Evolutionary conservation across 192 early-diverging fungal genomes (phyloP).

Genomic region (Coemansia sp.): DNA sequence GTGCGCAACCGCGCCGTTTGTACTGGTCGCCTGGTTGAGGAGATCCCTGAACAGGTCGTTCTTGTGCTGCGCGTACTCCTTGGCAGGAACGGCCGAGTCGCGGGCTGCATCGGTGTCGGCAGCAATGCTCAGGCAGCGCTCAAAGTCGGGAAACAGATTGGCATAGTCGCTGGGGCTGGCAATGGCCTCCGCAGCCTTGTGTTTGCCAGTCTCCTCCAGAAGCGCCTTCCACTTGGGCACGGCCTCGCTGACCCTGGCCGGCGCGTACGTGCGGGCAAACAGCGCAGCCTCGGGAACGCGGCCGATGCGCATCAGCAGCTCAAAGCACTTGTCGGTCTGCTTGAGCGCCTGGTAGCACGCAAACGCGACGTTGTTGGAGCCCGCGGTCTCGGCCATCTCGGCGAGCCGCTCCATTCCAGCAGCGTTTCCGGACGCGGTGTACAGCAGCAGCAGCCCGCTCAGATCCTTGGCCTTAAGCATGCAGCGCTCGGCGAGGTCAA

Average conservation of each 20-base stretch:
- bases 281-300: slow-evolving; percentile 95
- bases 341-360: slow-evolving; percentile 75
- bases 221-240: slow-evolving; percentile 80
- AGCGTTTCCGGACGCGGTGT: slow-evolving; percentile 86
- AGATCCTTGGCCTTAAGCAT: slow-evolving; percentile 85
- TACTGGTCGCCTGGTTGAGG: slow-evolving; percentile 10
- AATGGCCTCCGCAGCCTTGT: slow-evolving; percentile 84
- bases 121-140: slow-evolving; percentile 23
- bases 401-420: slow-evolving; percentile 77
- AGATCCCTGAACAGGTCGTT: slow-evolving; percentile 23
- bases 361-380: slow-evolving; percentile 93
- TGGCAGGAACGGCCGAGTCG: slow-evolving; percentile 7
- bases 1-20: slow-evolving; percentile 2
- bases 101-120: not conserved
- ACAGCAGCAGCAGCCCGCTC: slow-evolving; percentile 85
- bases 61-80: slow-evolving; percentile 32
- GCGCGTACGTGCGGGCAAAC: slow-evolving; percentile 87
- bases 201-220: slow-evolving; percentile 67
- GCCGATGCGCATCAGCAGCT: slow-evolving; percentile 82
- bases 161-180: slow-evolving; percentile 81
- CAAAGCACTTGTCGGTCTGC: slow-evolving; percentile 79
- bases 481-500: slow-evolving; percentile 89
- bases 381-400: slow-evolving; percentile 60
- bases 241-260: slow-evolving; percentile 68
- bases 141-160: slow-evolving; percentile 86